Evolutionary conservation across 305 asterid genomes (phyloP).

Genomic region (Rubia peregrina): DNA sequence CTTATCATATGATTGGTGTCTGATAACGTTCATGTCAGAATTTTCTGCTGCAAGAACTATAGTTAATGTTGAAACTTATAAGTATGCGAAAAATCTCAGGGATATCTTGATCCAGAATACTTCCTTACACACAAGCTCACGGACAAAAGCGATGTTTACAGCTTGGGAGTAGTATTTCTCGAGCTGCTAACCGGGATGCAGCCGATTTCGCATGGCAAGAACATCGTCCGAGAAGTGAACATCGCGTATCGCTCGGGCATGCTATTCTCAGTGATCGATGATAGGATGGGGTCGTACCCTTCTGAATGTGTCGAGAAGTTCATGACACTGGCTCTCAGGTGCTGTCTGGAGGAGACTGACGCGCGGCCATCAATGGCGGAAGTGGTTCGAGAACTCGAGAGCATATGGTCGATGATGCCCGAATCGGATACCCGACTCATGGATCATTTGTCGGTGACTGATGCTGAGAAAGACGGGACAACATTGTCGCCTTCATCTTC

Average conservation of each 20-base stretch:
- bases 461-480: slow-evolving; percentile 24
- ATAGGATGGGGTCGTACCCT: slow-evolving; percentile 76
- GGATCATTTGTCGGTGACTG: slow-evolving; percentile 28
- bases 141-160: slow-evolving; percentile 93
- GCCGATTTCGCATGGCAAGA: slow-evolving; percentile 74
- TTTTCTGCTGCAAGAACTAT: too few relatives aligned
- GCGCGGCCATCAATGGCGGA: slow-evolving; percentile 67
- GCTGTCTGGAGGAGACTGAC: slow-evolving; percentile 72
- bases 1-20: too few relatives aligned
- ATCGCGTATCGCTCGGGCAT: slow-evolving; percentile 50
- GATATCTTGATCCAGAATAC: slow-evolving; percentile 88
- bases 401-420: slow-evolving; percentile 67
- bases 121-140: slow-evolving; percentile 87
- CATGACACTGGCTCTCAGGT: slow-evolving; percentile 55
- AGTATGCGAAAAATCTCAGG: slow-evolving; percentile 38
- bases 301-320: slow-evolving; percentile 75
- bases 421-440: slow-evolving; percentile 38
- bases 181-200: slow-evolving; percentile 80
- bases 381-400: slow-evolving; percentile 74
- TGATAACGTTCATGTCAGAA: too few relatives aligned
- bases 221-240: slow-evolving; percentile 83
- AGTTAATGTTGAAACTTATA: slow-evolving; percentile 5
- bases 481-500: slow-evolving; percentile 33
- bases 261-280: slow-evolving; percentile 64
- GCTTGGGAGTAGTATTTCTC: slow-evolving; percentile 86